Evolutionary conservation across 2,329 filamentous ascomycete genomes (phyloP).

Genomic region (Beauveria caledonica): DNA sequence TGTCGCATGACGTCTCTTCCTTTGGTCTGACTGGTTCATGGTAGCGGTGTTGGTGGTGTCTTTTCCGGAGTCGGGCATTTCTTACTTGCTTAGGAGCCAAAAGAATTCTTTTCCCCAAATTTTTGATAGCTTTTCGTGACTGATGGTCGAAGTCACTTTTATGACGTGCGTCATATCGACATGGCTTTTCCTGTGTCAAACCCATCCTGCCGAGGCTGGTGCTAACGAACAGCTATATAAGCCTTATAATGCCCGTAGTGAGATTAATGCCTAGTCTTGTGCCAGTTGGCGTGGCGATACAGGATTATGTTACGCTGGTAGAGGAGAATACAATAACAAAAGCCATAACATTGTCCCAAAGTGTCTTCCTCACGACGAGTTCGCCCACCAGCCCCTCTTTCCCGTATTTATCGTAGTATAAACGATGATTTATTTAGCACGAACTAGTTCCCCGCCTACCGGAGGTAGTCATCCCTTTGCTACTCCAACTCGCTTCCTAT

Average conservation of each 20-base stretch:
- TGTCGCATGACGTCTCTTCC: background rate
- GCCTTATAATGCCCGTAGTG: no score
- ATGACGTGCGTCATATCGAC: background rate
- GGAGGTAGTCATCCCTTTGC: background rate
- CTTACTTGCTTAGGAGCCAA: background rate
- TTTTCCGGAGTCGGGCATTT: conserved; percentile 3
- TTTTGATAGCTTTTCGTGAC: no score
- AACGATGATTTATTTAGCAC: background rate
- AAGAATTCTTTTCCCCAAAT: background rate
- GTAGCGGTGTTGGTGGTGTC: conserved; percentile 11
- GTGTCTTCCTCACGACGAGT: no score
- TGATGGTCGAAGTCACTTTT: background rate
- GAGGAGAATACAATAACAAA: no score
- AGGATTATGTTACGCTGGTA: no score
- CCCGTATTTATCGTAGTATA: background rate
- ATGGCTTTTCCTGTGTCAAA: background rate
- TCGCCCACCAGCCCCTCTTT: background rate
- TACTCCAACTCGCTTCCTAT: background rate
- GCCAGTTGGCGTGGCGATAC: no score
- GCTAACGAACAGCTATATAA: no score
- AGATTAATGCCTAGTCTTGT: no score
- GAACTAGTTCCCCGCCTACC: background rate
- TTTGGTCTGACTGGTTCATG: conserved; percentile 4
- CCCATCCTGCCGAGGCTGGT: background rate
- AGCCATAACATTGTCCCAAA: no score